phyloP scores from a whole-genome alignment of 768 basidiomycete genomes.

The Mycena vulgaris region DNA sequence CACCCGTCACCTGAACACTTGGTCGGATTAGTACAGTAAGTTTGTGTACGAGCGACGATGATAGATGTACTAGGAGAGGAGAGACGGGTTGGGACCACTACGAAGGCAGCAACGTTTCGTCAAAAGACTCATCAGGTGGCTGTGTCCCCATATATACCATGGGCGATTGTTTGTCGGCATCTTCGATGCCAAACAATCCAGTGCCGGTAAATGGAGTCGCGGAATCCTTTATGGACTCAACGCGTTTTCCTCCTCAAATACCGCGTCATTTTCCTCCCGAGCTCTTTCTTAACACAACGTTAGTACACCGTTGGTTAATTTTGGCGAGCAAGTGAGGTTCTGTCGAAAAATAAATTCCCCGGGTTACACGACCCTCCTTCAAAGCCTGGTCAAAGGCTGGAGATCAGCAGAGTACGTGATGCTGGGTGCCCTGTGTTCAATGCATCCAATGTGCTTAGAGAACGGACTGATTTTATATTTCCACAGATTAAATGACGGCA shows the following conservation, averaged over 20 bases:
- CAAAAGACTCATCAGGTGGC: not conserved
- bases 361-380: too few species aligned
- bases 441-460: not conserved
- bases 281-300: too few species aligned
- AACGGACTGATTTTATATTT: not conserved
- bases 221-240: not conserved
- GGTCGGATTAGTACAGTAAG: too few species aligned
- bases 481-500: too few species aligned
- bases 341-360: too few species aligned
- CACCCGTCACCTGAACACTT: too few species aligned
- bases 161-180: not conserved
- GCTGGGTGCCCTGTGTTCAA: not conserved
- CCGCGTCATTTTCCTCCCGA: not conserved
- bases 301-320: too few species aligned
- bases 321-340: too few species aligned
- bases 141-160: not conserved
- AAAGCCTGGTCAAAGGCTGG: not conserved
- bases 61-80: too few species aligned
- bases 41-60: too few species aligned
- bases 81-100: not conserved
- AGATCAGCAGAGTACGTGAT: not conserved
- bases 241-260: not conserved
- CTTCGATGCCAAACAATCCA: not conserved
- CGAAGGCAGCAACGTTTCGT: not conserved
- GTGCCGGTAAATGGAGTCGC: not conserved